phyloP scores from a whole-genome alignment of 805 yeast species.

The Metschnikowia arizonensis region DNA sequence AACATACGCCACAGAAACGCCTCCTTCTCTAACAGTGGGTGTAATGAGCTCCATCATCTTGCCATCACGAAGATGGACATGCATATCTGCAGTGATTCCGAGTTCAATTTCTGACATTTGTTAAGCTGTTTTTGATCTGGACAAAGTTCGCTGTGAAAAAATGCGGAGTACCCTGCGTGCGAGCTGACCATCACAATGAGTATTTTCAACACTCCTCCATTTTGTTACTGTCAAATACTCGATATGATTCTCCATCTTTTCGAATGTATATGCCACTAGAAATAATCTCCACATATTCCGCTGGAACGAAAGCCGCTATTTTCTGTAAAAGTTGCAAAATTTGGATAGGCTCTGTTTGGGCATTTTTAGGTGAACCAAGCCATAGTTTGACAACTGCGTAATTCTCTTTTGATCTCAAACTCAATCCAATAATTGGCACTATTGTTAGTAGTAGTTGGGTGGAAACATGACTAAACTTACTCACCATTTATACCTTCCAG shows the following conservation, averaged over 20 bases:
- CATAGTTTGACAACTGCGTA: slow-evolving; percentile 12
- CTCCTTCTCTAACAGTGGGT: slow-evolving; percentile 88
- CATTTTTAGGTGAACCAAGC: slow-evolving; percentile 8
- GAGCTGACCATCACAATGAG: not conserved
- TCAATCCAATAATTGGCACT: slow-evolving; percentile 14
- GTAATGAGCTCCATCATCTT: slow-evolving; percentile 87
- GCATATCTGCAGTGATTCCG: slow-evolving; percentile 85
- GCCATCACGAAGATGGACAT: slow-evolving; percentile 94
- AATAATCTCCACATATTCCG: not conserved
- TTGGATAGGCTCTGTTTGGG: not conserved
- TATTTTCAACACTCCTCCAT: not conserved
- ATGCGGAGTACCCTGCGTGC: slow-evolving; percentile 1
- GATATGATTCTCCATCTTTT: slow-evolving; percentile 1
- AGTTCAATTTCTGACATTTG: slow-evolving; percentile 41
- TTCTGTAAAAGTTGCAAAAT: slow-evolving; percentile 1
- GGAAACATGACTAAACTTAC: not conserved
- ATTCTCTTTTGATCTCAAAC: slow-evolving; percentile 1
- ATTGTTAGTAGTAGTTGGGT: slow-evolving; percentile 5
- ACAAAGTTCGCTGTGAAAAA: slow-evolving; percentile 1
- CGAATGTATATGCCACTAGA: not conserved
- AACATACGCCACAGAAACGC: slow-evolving; percentile 83
- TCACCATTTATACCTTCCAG: slow-evolving; percentile 1
- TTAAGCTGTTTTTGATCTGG: not conserved
- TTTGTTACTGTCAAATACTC: not conserved
- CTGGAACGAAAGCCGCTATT: not conserved